phyloP scores from a whole-genome alignment of 108 stramenopile species.

The Skeletonema marinoi region DNA sequence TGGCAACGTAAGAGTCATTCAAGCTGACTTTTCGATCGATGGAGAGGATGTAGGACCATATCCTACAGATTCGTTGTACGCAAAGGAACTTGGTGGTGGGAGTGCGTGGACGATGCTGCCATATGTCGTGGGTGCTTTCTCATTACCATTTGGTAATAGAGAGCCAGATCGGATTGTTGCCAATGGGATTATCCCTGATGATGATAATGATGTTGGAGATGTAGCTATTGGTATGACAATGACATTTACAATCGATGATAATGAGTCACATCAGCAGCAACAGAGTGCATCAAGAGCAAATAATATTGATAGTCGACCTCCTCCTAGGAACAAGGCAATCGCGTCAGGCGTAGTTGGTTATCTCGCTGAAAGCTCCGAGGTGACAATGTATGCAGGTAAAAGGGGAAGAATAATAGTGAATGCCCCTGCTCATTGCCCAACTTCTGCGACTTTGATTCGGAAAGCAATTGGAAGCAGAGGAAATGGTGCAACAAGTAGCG shows the following conservation, averaged over 20 bases:
- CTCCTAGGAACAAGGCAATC: constrained; percentile 15
- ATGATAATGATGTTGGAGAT: constrained; percentile 23
- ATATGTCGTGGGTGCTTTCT: constrained; percentile 9
- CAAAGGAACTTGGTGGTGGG: constrained; percentile 10
- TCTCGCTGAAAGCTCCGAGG: constrained; percentile 47
- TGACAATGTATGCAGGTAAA: constrained; percentile 42
- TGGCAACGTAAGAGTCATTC: constrained; percentile 42
- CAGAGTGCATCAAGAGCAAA: neutral
- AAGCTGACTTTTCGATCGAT: constrained; percentile 33
- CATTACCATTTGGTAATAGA: constrained; percentile 9
- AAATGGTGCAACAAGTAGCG: constrained; percentile 2
- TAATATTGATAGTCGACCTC: constrained; percentile 1
- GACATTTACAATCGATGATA: constrained; percentile 13
- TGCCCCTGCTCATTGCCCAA: constrained; percentile 50
- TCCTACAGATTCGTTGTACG: constrained; percentile 12
- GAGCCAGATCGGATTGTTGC: constrained; percentile 5
- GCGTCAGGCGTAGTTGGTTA: constrained; percentile 3
- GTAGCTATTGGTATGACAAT: constrained; percentile 43
- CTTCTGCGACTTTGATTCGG: constrained; percentile 23
- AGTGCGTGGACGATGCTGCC: neutral
- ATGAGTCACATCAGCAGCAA: neutral
- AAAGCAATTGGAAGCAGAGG: constrained; percentile 37
- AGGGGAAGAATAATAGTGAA: constrained; percentile 41
- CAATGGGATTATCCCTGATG: constrained; percentile 7
- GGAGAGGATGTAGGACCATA: constrained; percentile 19